phyloP scores from a whole-genome alignment of 352 stramenopile species.

The Phytophthora meadii region DNA sequence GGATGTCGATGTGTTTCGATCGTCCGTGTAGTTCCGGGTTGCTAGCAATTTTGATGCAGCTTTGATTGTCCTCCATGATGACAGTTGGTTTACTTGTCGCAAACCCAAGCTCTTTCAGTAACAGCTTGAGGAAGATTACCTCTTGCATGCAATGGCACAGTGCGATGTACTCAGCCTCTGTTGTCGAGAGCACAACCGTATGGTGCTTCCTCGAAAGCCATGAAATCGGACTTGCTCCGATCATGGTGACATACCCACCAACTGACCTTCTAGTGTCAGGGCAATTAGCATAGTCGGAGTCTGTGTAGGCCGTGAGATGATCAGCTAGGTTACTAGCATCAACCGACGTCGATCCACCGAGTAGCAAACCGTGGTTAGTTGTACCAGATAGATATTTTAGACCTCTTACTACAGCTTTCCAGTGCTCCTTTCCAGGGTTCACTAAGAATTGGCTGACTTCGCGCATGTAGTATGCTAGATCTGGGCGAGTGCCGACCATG shows the following conservation, averaged over 20 bases:
- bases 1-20: not conserved
- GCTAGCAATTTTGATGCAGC: not conserved
- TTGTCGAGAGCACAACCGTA: slow-evolving; percentile 34
- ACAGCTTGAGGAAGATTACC: not conserved
- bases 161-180: slow-evolving; percentile 30
- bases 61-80: not conserved
- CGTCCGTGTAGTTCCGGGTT: not conserved
- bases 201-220: slow-evolving; percentile 6
- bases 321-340: too few species aligned
- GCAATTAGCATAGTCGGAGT: slow-evolving; percentile 33
- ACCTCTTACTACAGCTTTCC: too few species aligned
- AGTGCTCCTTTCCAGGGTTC: too few species aligned
- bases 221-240: not conserved
- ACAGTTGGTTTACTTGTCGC: not conserved
- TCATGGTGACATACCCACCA: not conserved
- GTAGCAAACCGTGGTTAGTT: too few species aligned
- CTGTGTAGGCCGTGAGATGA: too few species aligned
- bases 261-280: slow-evolving; percentile 8
- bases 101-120: not conserved
- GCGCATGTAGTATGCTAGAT: too few species aligned
- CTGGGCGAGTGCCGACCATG: too few species aligned
- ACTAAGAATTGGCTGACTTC: too few species aligned
- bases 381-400: too few species aligned
- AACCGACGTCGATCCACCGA: too few species aligned
- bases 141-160: slow-evolving; percentile 32